A percentile compares a stretch with the other conserved stretches of the same genome.
These are phyloP conservation scores for Salix purpurea DNA, from an alignment of 345 rosid species.

Conservation along the genomic window DNA sequence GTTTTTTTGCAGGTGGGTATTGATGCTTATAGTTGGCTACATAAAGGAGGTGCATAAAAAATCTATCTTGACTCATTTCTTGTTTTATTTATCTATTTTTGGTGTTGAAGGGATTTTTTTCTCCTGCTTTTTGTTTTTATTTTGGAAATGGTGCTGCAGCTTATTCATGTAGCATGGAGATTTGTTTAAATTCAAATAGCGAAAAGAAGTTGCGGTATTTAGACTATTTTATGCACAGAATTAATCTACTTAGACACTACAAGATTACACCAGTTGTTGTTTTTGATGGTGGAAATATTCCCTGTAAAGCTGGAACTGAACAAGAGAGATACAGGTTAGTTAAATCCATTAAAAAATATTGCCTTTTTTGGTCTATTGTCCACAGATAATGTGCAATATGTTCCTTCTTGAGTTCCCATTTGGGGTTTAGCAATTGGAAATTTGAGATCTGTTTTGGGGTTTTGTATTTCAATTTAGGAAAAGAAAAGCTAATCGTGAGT, in stretches of 20 bases:
- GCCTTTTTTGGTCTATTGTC: background rate
- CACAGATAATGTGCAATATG: background rate
- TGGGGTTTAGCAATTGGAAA: background rate
- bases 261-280: constrained; percentile 74
- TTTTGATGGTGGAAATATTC: constrained; percentile 75
- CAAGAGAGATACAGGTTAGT: constrained; percentile 55
- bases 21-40: constrained; percentile 93
- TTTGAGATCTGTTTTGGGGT: background rate
- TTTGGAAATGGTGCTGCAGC: constrained; percentile 34
- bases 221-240: constrained; percentile 77
- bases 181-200: constrained; percentile 59
- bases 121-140: background rate
- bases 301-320: constrained; percentile 74
- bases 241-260: constrained; percentile 60
- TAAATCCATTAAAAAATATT: background rate
- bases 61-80: background rate
- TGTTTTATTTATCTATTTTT: background rate
- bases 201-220: constrained; percentile 59
- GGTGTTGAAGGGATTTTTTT: background rate
- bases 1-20: constrained; percentile 66
- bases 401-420: background rate
- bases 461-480: constrained; percentile 33
- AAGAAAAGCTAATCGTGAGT: constrained; percentile 50
- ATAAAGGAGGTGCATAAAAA: constrained; percentile 73
- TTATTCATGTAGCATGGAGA: constrained; percentile 95